Base-by-base conservation (phyloP, 2,329 filamentous ascomycete species). In the Celoporthe dispersa region DNA sequence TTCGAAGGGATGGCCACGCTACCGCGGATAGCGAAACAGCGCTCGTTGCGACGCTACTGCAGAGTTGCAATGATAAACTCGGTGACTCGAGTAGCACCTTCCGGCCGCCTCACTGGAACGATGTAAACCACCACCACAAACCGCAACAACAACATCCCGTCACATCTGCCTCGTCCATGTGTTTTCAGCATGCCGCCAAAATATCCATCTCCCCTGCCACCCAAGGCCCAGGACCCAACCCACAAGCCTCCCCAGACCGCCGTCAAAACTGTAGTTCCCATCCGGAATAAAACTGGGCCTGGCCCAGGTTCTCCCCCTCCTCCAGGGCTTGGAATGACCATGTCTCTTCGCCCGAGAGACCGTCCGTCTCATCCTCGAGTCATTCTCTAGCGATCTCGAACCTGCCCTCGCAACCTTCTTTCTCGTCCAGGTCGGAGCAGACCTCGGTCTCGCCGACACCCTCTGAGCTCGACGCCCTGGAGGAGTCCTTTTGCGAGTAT, bases 391-490 rank as follows among this genome's bases (percentile, higher is more conserved):
- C n/a, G 55, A 14, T 33, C 33, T 28, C 57, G n/a, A 28, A 55
- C 1, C 53, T 41, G 9, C 33, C 37, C 2, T n/a, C 62, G 5
- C 68, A 69, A 12, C 12, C 55, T 4, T 33, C 63, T n/a, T 48
- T 3, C 37, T 33, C 35, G 2, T 25, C 57, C 3, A 14, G 22
- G 2, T 53, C 39, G 4, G 31, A 53, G 2, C 41, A 33, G 16
- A 19, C 11, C 14, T 66, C 68, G 22, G 66, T 35, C 65, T 72
- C 70, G 25, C 68, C 70, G 25, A 72, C 70, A 3, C 7, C 55
- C 25, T 72, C 70, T 11, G 70, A 72, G 5, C 22, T 70, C 3
- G 70, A 72, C 9, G 70, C 70, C 12, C 25, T 70, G 35, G 70
- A 71, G 16, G 65, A 70, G 44, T 70, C 65, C 12, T 63, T 67